Conservation (phyloP, 805 yeast genomes). For the Kodamaea jinghongensis region DNA sequence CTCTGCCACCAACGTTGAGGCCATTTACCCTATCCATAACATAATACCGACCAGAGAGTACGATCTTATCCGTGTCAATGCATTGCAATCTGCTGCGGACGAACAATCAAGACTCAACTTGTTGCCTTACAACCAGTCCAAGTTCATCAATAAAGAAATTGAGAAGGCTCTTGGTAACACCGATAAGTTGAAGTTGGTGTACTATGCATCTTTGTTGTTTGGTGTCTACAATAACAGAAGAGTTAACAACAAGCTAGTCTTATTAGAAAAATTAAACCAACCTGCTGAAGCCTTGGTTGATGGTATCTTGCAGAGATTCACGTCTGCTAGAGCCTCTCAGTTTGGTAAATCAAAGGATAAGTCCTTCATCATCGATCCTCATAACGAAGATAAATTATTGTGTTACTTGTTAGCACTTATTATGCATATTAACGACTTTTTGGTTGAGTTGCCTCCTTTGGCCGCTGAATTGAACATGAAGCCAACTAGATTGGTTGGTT, state of each 20-base stretch:
- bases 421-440: slow-evolving; percentile 72
- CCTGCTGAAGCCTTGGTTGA: slow-evolving; percentile 76
- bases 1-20: slow-evolving; percentile 80
- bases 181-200: slow-evolving; percentile 65
- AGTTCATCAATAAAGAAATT: slow-evolving; percentile 50
- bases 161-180: slow-evolving; percentile 41
- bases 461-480: slow-evolving; percentile 82
- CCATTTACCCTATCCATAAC: slow-evolving; percentile 70
- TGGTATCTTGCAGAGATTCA: slow-evolving; percentile 68
- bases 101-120: slow-evolving; percentile 49
- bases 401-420: slow-evolving; percentile 73
- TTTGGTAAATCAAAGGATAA: slow-evolving; percentile 75
- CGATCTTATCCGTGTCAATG: slow-evolving; percentile 58
- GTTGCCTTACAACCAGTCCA: slow-evolving; percentile 63
- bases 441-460: slow-evolving; percentile 73
- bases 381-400: slow-evolving; percentile 79
- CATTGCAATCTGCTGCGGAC: slow-evolving; percentile 53
- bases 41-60: slow-evolving; percentile 71
- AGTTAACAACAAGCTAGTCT: slow-evolving; percentile 51
- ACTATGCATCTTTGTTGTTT: slow-evolving; percentile 73
- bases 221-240: slow-evolving; percentile 80
- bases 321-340: slow-evolving; percentile 60
- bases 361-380: slow-evolving; percentile 82
- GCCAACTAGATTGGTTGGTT: slow-evolving; percentile 63
- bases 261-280: slow-evolving; percentile 59